phyloP scores from a whole-genome alignment of 129 eudicot genomes.

The Erigeron canadensis region DNA sequence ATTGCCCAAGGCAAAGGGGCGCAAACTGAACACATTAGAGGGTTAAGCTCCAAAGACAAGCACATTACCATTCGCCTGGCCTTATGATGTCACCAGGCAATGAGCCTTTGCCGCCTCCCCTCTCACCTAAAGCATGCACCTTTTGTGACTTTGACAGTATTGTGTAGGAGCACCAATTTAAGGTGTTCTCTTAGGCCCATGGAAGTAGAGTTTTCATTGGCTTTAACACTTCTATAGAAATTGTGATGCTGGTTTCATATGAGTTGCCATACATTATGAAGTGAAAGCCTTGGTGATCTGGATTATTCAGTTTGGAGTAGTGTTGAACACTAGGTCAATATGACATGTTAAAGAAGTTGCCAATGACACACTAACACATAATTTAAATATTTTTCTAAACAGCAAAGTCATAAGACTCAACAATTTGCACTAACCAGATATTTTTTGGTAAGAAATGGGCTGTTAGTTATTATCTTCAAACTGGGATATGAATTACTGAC shows the following conservation, averaged over 20 bases:
- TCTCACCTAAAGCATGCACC: no score
- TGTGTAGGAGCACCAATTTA: slow-evolving; percentile 7
- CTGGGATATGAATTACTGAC: background rate
- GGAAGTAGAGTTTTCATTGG: slow-evolving; percentile 6
- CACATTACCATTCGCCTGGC: no score
- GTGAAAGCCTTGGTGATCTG: background rate
- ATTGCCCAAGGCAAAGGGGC: no score
- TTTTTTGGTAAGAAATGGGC: background rate
- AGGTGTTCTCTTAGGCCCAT: background rate
- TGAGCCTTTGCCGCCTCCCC: no score
- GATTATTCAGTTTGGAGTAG: background rate
- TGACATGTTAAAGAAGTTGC: background rate
- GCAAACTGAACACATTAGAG: no score
- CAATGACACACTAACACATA: background rate
- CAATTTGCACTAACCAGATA: background rate
- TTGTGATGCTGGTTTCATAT: background rate
- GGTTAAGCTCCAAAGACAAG: no score
- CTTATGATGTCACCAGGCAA: no score
- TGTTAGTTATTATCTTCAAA: background rate
- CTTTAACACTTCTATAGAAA: background rate
- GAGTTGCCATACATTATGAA: background rate
- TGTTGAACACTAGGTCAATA: background rate
- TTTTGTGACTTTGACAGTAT: no score
- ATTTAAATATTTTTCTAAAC: background rate
- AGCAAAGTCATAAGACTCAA: background rate